These are phyloP conservation scores for Fagopyrum esculentum DNA, from an alignment of 148 eudicot species.

Conservation along the genomic window DNA sequence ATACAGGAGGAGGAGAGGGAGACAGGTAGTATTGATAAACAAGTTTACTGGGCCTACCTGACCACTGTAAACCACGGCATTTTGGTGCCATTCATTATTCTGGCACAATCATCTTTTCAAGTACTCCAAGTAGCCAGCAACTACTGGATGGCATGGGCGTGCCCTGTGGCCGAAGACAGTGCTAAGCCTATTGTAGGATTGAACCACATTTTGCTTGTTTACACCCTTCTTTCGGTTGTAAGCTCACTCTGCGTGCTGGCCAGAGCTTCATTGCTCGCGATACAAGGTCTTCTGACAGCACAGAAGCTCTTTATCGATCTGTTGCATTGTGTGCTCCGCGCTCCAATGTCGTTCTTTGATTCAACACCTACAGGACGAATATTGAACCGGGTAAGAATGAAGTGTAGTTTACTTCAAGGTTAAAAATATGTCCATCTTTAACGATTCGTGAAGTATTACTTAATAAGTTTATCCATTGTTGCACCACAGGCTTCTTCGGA, in stretches of 20 bases:
- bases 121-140: slow-evolving; percentile 80
- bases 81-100: slow-evolving; percentile 61
- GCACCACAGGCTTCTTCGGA: slow-evolving; percentile 78
- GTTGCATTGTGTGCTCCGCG: slow-evolving; percentile 59
- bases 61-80: slow-evolving; percentile 62
- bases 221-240: slow-evolving; percentile 26
- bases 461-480: slow-evolving; percentile 1
- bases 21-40: slow-evolving; percentile 84
- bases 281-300: slow-evolving; percentile 52
- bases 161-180: slow-evolving; percentile 48
- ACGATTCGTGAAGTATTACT: too few species aligned
- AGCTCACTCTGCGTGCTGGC: slow-evolving; percentile 67
- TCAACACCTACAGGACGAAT: slow-evolving; percentile 94
- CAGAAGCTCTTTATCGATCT: slow-evolving; percentile 75
- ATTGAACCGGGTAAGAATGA: slow-evolving; percentile 61
- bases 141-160: slow-evolving; percentile 98
- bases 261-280: slow-evolving; percentile 58
- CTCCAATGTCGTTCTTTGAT: slow-evolving; percentile 98
- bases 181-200: slow-evolving; percentile 39
- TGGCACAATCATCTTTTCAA: slow-evolving; percentile 77
- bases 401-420: not conserved
- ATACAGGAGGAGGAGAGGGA: slow-evolving; percentile 91
- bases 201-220: slow-evolving; percentile 51
- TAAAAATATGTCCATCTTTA: too few species aligned
- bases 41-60: slow-evolving; percentile 75